Evolutionary conservation across 768 basidiomycete genomes (phyloP).

Genomic region (Chalciporus sphaerocephalus): DNA sequence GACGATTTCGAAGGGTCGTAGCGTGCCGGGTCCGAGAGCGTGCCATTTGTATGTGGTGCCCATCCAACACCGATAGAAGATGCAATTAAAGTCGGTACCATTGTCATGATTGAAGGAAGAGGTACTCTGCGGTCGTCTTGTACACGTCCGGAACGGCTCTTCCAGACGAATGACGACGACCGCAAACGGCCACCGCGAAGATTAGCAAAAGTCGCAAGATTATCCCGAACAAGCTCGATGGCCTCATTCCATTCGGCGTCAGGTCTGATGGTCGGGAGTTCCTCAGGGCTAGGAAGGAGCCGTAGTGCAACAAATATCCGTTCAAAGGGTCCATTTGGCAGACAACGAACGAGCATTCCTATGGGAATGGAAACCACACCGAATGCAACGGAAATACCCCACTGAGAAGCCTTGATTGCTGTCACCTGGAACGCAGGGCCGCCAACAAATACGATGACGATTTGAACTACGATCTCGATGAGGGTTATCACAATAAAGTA

Average conservation of each 20-base stretch:
- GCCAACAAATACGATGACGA: slow-evolving; percentile 88
- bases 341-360: slow-evolving; percentile 71
- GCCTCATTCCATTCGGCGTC: slow-evolving; percentile 74
- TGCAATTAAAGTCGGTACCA: slow-evolving; percentile 71
- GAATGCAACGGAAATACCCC: slow-evolving; percentile 89
- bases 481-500: slow-evolving; percentile 84
- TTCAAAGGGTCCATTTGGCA: slow-evolving; percentile 81
- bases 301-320: slow-evolving; percentile 49
- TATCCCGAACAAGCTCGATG: slow-evolving; percentile 78
- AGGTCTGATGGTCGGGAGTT: slow-evolving; percentile 57
- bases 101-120: slow-evolving; percentile 65
- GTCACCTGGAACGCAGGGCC: slow-evolving; percentile 90
- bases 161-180: slow-evolving; percentile 79
- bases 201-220: slow-evolving; percentile 75
- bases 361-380: slow-evolving; percentile 86
- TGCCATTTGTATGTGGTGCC: slow-evolving; percentile 51
- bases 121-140: slow-evolving; percentile 44
- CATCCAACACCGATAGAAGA: slow-evolving; percentile 70
- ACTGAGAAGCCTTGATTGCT: slow-evolving; percentile 73
- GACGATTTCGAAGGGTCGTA: slow-evolving; percentile 77
- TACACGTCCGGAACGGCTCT: slow-evolving; percentile 63
- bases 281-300: slow-evolving; percentile 59
- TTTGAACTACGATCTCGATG: slow-evolving; percentile 83
- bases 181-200: slow-evolving; percentile 87
- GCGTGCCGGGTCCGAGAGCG: slow-evolving; percentile 70